phyloP scores from a whole-genome alignment of 345 rosid genomes.

The Ceriops tagal region DNA sequence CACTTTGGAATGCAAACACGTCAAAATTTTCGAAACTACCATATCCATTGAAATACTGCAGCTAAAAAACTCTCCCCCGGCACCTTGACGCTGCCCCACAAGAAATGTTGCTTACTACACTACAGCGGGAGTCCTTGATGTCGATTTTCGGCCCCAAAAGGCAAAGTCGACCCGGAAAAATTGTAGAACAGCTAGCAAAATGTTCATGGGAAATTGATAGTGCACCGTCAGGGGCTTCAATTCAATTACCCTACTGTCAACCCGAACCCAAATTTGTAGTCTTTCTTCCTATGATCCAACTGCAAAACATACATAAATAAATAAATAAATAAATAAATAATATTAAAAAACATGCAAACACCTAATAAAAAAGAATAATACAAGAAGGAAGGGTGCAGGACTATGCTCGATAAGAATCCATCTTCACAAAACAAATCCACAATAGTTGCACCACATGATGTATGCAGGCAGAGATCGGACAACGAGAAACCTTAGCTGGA shows the following conservation, averaged over 20 bases:
- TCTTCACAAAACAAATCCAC: too few relatives aligned
- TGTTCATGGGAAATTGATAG: background rate
- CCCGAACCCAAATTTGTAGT: conserved; percentile 92
- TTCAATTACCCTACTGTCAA: conserved; percentile 67
- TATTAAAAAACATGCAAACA: too few relatives aligned
- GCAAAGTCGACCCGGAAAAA: conserved; percentile 1
- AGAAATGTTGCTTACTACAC: background rate
- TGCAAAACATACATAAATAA: conserved; percentile 30
- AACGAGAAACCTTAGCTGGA: background rate
- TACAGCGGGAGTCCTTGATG: background rate
- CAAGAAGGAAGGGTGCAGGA: background rate
- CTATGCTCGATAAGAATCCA: background rate
- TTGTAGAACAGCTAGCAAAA: background rate
- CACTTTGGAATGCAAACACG: background rate
- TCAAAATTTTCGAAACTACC: background rate
- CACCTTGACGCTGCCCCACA: background rate
- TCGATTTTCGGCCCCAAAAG: background rate
- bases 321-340: too few relatives aligned
- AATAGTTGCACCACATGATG: too few relatives aligned
- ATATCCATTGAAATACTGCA: conserved; percentile 3
- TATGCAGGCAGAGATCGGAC: background rate
- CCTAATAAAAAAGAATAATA: background rate
- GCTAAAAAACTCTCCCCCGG: conserved; percentile 3
- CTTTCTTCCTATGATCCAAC: conserved; percentile 92
- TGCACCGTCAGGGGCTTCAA: conserved; percentile 8